A percentile compares a stretch with the other conserved stretches of the same genome.
phyloP scores from a whole-genome alignment of 1,139 yeast genomes.

The Blastobotrys capitulatus region DNA sequence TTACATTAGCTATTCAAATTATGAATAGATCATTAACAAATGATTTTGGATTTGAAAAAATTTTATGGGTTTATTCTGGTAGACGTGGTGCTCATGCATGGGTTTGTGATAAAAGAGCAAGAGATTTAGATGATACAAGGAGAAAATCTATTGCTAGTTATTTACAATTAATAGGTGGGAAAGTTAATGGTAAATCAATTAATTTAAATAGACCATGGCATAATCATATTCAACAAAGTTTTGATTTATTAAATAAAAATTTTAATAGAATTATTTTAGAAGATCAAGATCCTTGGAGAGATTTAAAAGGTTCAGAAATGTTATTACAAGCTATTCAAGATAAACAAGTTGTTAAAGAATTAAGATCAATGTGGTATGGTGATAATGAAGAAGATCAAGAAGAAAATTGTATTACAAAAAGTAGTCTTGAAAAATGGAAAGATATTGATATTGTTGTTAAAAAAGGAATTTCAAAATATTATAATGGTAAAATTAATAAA shows the following conservation, averaged over 20 bases:
- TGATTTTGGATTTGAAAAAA: conserved; percentile 84
- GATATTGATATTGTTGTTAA: conserved; percentile 65
- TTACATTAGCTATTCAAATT: conserved; percentile 77
- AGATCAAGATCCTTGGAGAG: conserved; percentile 84
- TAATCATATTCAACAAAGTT: conserved; percentile 68
- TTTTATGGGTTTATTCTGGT: conserved; percentile 96
- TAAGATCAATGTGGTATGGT: conserved; percentile 47
- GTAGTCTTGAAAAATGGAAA: conserved; percentile 66
- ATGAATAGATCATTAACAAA: conserved; percentile 67
- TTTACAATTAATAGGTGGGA: conserved; percentile 65
- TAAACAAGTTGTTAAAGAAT: conserved; percentile 45
- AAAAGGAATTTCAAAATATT: conserved; percentile 40
- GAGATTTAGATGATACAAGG: conserved; percentile 62
- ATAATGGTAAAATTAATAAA: conserved; percentile 38
- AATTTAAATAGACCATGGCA: conserved; percentile 75
- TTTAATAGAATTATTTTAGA: conserved; percentile 62
- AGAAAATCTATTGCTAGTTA: conserved; percentile 80
- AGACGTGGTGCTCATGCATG: conserved; percentile 99
- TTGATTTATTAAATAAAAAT: conserved; percentile 56
- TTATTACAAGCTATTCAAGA: conserved; percentile 62
- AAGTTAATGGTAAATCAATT: conserved; percentile 41
- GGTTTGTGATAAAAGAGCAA: conserved; percentile 84
- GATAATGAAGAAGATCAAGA: neutral
- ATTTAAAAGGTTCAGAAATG: conserved; percentile 46
- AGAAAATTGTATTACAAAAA: conserved; percentile 39